Base-by-base conservation (phyloP, 2,329 filamentous ascomycete genomes). In the Alternaria tenuissima region DNA sequence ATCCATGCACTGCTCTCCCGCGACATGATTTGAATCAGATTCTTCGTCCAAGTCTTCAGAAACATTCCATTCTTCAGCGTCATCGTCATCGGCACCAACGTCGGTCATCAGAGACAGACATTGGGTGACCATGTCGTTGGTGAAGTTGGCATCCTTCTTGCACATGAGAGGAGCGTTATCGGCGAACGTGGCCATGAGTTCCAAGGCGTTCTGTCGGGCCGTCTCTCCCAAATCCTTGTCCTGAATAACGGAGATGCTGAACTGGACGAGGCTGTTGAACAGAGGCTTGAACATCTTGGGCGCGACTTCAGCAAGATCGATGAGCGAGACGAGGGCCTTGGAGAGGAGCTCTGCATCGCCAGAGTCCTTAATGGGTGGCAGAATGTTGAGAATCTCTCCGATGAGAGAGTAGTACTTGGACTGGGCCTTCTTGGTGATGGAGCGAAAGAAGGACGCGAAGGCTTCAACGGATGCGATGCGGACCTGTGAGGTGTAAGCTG, bases 51-150 rank as follows among this genome's bases (percentile, higher is more conserved):
- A 89, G 83, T 99, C 95, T 76, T 99, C 95, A 26, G 92, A 92
- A 4, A 89, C 85, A 67, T 97, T 91, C 95, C 95, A 99, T 70
- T 98, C 95, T 18, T 90, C 84, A 4, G 94, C 94, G 82, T 98
- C 93, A 57, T 99, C 94, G 69, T 99, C 95, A 69, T 98, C 95
- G 63, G 90, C 86, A 39, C 94, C 95, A 62, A 99, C 90, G 76
- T 99, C 95, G 4, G 95, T 98, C 95, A 99, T 99, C 69, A 99
- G 82, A 70, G 94, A 98, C 68, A 99, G 83, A 78, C 95, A 99
- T 79, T 99, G 95, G 1, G 94, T 98, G 66, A 99, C 96, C 95
- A 99, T 99, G 66, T 97, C 93, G 62, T 87, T 89, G 2, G 94
- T 95, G 80, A 96, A 99, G 11, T 89, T 90, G n/a, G 89, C 81